Base-by-base conservation (phyloP, 352 stramenopile species). In the Globisporangium yorkense region DNA sequence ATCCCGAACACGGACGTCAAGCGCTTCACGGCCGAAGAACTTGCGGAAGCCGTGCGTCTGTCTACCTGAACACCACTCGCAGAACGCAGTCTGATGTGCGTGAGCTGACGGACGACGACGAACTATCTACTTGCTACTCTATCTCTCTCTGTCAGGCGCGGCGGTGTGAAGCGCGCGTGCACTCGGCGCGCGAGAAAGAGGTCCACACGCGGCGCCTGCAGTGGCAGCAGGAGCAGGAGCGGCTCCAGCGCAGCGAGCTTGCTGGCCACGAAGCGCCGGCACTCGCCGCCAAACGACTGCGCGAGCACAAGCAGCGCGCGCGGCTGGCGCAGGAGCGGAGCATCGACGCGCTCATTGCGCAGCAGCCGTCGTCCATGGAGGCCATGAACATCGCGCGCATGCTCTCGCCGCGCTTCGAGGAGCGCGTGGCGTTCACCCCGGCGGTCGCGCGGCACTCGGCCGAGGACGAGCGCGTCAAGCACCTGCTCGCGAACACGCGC, bases 371-470 rank as follows among this genome's bases (percentile, higher is more conserved):
- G 37, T 89, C 76, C 1, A 77, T 92, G 37, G 77, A 84, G 45
- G 80, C 82, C 1, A 92, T 90, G 80, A 90, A 92, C 55, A 86
- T 92, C 47, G 82, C 77, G 7, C 72, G 82, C 8, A 87, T 89
- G 82, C 57, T 92, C 20, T 92, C 82, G 18, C 80, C 82, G 29
- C 75, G 77, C 0, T 90, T 89, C 47, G 66, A 82, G 54, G 77
- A 93, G 66, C 65, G 48, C 15, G 68, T 89, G n/a, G 45, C 62
- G 27, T 91, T 85, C 50, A 50, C 63, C 18, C 78, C 80, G 9
- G 59, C 67, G 39, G 68, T 93, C 10, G 49, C 64, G 10, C 76
- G 71, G 51, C 69, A 85, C 58, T 92, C 80, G 3, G 33, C 55
- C 12, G 74, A 82, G 40, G 79, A 93, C 16, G 71, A 79, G 47